Base-by-base conservation (phyloP, 177 flowering plant genomes). In the Vitis hybrid region DNA sequence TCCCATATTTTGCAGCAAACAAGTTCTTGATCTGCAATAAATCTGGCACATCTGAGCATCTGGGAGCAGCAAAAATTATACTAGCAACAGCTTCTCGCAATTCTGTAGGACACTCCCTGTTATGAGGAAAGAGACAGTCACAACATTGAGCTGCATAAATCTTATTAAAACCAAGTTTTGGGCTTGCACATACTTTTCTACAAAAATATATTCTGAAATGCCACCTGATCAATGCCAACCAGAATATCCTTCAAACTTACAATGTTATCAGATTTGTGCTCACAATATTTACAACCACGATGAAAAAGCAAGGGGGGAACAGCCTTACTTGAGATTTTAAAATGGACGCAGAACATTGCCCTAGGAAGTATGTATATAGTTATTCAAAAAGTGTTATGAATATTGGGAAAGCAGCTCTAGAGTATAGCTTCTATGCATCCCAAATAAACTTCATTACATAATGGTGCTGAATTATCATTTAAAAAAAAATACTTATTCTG, bases 1-100 rank as follows among this genome's bases (percentile, higher is more conserved):
- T 93, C 58, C 98, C 98, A 80, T 93, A 96, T 75, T 96, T 96
- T 69, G 90, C 62, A 70, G 89, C 66, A 78, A 96, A 91, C 75
- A 91, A 69, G 64, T 87, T 92, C 67, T 80, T 85, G 23, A 93
- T 73, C 51, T 83, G 90, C 77, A 91, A 66, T 72, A 96, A 78
- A 74, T 96, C 99, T 4, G 99, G 98, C 73, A 93, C 76, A 79
- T 96, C 99, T 74, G 98, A 88, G 82, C 98, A 96, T 77, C 99
- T 89, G 2, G 97, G 93, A 72, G 98, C 93, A 65, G 99, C 92
- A 86, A 93, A 96, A 12, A 91, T 85, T 77, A 96, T 90, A 82
- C 98, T 93, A 51, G 99, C 87, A 73, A 96, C 78, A 69, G 98
- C 98, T 83, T 93, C 99, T 77, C 75, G 86, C 81, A 96, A 69